Percentiles rank a stretch among this genome's conserved stretches.
Conservation (phyloP, 805 yeast genomes). For the Myxozyma neglecta region DNA sequence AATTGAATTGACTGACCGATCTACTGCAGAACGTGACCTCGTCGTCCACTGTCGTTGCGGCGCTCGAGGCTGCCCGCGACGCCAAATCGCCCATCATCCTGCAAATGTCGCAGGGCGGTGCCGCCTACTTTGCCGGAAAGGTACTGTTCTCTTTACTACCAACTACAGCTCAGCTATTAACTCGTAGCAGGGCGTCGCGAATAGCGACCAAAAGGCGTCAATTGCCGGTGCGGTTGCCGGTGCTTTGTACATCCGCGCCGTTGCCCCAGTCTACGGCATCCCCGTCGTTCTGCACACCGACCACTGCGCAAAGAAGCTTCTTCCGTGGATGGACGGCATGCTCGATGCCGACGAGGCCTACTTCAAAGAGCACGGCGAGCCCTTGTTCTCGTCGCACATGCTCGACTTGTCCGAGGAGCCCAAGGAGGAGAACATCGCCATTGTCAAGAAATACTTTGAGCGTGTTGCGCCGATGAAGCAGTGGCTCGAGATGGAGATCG, state of each 20-base stretch:
- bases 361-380: slow-evolving; percentile 83
- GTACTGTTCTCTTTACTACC: neutral
- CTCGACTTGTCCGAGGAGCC: slow-evolving; percentile 95
- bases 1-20: neutral
- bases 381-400: slow-evolving; percentile 98
- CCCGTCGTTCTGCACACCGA: slow-evolving; percentile 95
- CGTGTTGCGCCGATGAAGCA: slow-evolving; percentile 93
- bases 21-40: slow-evolving; percentile 74
- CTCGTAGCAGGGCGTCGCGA: slow-evolving; percentile 65
- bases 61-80: slow-evolving; percentile 96
- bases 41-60: slow-evolving; percentile 94
- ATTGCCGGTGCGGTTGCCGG: slow-evolving; percentile 95
- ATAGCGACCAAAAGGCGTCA: slow-evolving; percentile 90
- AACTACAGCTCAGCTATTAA: neutral
- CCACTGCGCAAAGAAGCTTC: slow-evolving; percentile 97
- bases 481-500: slow-evolving; percentile 99
- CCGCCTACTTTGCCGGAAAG: slow-evolving; percentile 99
- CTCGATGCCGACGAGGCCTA: slow-evolving; percentile 93
- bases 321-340: slow-evolving; percentile 99
- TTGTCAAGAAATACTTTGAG: slow-evolving; percentile 91
- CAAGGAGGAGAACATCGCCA: slow-evolving; percentile 92
- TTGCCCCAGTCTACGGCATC: slow-evolving; percentile 94
- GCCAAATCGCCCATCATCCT: slow-evolving; percentile 90
- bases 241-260: slow-evolving; percentile 93
- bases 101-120: slow-evolving; percentile 99